Evolutionary conservation across 768 basidiomycete genomes (phyloP), one percentile per base, ranked within the genome.

Genomic region (Hirschioporus abietinus): DNA sequence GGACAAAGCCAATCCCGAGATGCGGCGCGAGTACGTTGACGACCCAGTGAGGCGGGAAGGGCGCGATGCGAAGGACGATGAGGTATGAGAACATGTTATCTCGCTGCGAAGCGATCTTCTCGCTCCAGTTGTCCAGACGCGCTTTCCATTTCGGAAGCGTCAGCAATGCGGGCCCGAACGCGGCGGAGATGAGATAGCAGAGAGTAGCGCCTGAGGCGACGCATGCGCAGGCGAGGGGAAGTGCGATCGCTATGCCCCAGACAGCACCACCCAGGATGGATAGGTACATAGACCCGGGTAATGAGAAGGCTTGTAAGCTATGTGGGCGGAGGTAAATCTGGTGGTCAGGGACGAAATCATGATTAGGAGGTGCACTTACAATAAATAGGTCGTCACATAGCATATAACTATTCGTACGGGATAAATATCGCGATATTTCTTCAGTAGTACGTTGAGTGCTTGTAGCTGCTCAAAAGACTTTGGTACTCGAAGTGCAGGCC

Each of bases 251-350:
- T 30, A 96, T 89, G 52, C 96, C 96, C 89, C 95, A 99, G 3
- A 97, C 91, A 0, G 96, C 96, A 35, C 96, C 96, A 23, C 92
- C 95, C 15, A 98, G 87, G 72, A 99, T 97, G 64, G 95, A 95
- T 62, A 99, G 86, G 74, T 99, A 99, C 95, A 99, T 96, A 58
- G 95, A 96, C 0, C 96, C 96, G 0, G 96, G 96, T 17, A 98
- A 84, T 7, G 95, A 96, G 78, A 98, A 99, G 0, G 95, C 94
- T 82, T 99, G 96, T 7, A 98, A 82, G 78, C 95, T 96, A 60
- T 60, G 65, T 24, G 63, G 3, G 61, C 24, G 24, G 26, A 24
- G 57, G 35, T 27, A 42, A 36, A 23, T 61, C 9, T 18, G 17
- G 35, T 26, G 17, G 24, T 27, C 66, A 34, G 25, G 30, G 64